Conservation (phyloP, 306 rosid species). For the Crataegus laevigata region DNA sequence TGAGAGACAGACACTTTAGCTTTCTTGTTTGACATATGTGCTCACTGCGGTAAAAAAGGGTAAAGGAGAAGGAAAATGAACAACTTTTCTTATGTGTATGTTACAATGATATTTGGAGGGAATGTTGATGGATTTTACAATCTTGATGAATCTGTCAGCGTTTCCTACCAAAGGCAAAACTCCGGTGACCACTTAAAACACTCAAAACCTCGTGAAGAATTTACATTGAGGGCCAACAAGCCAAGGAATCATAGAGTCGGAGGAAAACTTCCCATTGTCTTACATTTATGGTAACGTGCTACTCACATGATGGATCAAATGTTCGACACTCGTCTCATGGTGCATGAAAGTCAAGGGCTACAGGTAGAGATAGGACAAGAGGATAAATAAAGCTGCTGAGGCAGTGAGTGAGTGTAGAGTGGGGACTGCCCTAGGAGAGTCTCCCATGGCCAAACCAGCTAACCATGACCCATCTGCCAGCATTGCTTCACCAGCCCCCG, state of each 20-base stretch:
- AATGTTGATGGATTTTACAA: conserved; percentile 40
- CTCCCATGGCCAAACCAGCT: conserved; percentile 99
- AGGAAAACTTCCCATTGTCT: neutral
- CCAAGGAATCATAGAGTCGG: neutral
- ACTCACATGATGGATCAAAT: neutral
- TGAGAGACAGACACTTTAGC: neutral
- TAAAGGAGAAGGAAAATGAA: neutral
- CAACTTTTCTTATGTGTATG: neutral
- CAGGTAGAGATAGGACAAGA: conserved; percentile 27
- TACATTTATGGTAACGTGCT: neutral
- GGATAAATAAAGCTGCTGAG: conserved; percentile 8
- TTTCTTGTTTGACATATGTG: neutral
- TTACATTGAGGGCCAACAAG: conserved; percentile 36
- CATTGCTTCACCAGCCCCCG: conserved; percentile 30
- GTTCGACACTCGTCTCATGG: neutral
- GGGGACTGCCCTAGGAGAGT: conserved; percentile 31
- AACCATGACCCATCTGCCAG: conserved; percentile 77
- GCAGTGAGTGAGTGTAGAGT: neutral
- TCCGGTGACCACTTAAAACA: conserved; percentile 23
- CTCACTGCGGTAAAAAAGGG: neutral
- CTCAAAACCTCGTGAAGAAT: conserved; percentile 25
- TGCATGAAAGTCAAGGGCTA: neutral
- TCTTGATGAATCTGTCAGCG: conserved; percentile 47
- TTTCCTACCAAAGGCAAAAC: conserved; percentile 34
- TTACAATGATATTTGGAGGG: conserved; percentile 20